phyloP scores from a whole-genome alignment of 2,329 filamentous ascomycete genomes.

The Trichoderma guizhouense region DNA sequence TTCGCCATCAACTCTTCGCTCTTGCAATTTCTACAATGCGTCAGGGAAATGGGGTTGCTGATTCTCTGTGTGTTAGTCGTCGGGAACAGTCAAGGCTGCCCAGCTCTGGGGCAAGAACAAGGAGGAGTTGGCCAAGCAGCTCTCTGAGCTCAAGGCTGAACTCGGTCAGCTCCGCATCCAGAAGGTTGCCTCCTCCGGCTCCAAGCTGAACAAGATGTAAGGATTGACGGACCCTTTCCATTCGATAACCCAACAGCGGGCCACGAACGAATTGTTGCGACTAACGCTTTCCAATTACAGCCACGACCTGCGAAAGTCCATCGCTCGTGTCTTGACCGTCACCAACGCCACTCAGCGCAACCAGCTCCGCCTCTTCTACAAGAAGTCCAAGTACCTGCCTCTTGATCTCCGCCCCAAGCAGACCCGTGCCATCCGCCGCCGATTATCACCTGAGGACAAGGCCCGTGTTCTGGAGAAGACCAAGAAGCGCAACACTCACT shows the following conservation, averaged over 20 bases:
- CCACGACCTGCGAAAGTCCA: constrained; percentile 99
- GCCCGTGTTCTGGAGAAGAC: constrained; percentile 84
- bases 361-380: constrained; percentile 98
- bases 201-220: constrained; percentile 98
- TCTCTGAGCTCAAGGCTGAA: constrained; percentile 93
- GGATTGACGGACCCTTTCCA: constrained; percentile 30
- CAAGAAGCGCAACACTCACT: constrained; percentile 93
- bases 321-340: constrained; percentile 97
- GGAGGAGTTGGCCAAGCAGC: constrained; percentile 94
- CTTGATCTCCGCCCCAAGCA: constrained; percentile 98
- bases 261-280: constrained; percentile 21
- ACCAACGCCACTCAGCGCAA: constrained; percentile 99
- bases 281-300: constrained; percentile 45
- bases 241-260: background rate
- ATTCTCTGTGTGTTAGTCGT: constrained; percentile 36
- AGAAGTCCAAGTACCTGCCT: constrained; percentile 99
- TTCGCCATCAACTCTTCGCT: constrained; percentile 16
- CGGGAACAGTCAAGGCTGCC: constrained; percentile 82
- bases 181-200: constrained; percentile 93
- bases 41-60: constrained; percentile 6
- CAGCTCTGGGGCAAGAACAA: constrained; percentile 99
- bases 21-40: background rate
- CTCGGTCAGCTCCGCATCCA: constrained; percentile 94
- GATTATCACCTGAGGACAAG: constrained; percentile 88
- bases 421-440: constrained; percentile 95